These are phyloP conservation scores for Kregervanrija pseudodelftensis DNA, from an alignment of 805 yeast genomes.

Conservation along the genomic window DNA sequence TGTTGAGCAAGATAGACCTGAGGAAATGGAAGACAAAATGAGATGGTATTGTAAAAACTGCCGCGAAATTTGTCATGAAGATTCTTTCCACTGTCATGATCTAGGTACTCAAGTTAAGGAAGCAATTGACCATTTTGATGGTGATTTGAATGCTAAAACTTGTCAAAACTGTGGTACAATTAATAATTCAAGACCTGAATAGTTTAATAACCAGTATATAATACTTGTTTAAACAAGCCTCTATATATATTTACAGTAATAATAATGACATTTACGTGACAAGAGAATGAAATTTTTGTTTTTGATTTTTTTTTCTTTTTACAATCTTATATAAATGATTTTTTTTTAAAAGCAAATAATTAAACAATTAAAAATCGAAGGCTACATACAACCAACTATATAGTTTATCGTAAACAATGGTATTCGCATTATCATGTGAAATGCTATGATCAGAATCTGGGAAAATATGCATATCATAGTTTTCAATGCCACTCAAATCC, in stretches of 20 bases:
- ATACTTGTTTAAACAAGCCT: neutral
- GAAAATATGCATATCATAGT: constrained; percentile 80
- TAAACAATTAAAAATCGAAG: constrained; percentile 25
- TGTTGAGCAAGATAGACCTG: constrained; percentile 86
- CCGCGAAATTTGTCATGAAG: constrained; percentile 56
- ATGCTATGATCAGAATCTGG: constrained; percentile 94
- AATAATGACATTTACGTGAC: neutral
- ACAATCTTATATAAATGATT: neutral
- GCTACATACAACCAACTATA: constrained; percentile 62
- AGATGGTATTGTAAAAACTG: constrained; percentile 87
- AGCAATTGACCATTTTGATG: constrained; percentile 68
- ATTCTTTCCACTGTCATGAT: constrained; percentile 67
- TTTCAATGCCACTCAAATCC: constrained; percentile 44
- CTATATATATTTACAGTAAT: neutral
- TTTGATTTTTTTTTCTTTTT: too few relatives aligned
- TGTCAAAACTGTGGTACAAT: constrained; percentile 70
- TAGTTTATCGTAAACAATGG: constrained; percentile 64
- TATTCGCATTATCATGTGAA: constrained; percentile 68
- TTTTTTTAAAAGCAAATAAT: neutral
- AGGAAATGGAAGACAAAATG: constrained; percentile 58
- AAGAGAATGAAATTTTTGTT: neutral
- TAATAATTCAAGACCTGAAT: constrained; percentile 58
- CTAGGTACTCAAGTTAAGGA: constrained; percentile 86
- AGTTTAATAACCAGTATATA: neutral
- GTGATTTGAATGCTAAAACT: constrained; percentile 54